Conservation (phyloP, 2,329 filamentous ascomycete species). For the Colletotrichum sansevieriae region DNA sequence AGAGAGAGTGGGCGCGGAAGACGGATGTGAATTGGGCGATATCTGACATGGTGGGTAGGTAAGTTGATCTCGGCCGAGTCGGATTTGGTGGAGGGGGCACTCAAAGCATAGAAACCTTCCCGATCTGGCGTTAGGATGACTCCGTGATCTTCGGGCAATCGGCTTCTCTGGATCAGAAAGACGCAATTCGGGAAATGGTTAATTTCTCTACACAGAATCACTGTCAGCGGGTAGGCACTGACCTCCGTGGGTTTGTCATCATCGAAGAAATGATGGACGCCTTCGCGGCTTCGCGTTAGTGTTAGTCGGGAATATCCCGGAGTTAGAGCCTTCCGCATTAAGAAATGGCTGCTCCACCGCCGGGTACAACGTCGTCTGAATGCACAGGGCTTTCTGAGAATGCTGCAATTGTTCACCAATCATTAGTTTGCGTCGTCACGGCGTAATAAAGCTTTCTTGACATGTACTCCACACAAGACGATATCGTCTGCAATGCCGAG, state of each 20-base stretch:
- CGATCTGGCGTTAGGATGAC: background rate
- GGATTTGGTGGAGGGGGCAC: background rate
- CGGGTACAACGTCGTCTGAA: background rate
- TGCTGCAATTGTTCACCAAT: background rate
- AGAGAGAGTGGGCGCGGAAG: slow-evolving; percentile 51
- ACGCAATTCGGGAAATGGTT: background rate
- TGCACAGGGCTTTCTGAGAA: no score
- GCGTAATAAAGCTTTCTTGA: no score
- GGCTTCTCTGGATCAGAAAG: background rate
- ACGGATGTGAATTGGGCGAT: slow-evolving; percentile 49
- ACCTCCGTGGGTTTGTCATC: slow-evolving; percentile 5
- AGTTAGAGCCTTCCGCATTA: slow-evolving; percentile 15
- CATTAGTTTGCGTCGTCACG: no score
- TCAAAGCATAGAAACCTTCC: background rate
- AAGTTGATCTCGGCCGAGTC: slow-evolving; percentile 1
- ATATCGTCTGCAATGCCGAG: no score
- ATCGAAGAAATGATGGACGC: slow-evolving; percentile 3
- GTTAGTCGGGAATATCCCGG: slow-evolving; percentile 24
- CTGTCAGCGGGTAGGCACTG: background rate
- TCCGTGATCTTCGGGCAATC: background rate
- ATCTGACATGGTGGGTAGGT: slow-evolving; percentile 20
- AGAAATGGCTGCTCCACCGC: slow-evolving; percentile 4
- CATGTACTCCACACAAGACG: no score
- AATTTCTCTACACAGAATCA: background rate
- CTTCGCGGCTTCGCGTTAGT: background rate